These are phyloP conservation scores for Pichia sporocuriosa DNA, from an alignment of 805 yeast genomes.

Conservation along the genomic window DNA sequence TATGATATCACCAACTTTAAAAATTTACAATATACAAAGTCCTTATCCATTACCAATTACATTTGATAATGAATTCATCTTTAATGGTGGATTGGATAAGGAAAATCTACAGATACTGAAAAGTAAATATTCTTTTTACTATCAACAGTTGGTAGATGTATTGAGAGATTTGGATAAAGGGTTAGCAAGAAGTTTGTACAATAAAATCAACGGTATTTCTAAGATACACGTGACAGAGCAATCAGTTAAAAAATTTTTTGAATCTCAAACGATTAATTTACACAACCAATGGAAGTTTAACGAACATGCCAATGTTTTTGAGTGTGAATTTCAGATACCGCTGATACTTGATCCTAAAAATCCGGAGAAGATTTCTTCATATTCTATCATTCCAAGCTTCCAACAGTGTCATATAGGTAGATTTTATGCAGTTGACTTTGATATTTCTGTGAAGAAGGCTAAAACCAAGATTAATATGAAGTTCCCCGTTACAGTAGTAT, in stretches of 20 bases:
- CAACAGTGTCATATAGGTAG: constrained; percentile 16
- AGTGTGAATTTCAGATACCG: constrained; percentile 9
- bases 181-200: constrained; percentile 10
- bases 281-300: constrained; percentile 12
- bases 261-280: constrained; percentile 6
- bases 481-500: constrained; percentile 13
- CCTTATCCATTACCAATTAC: constrained; percentile 18
- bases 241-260: constrained; percentile 12
- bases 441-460: constrained; percentile 10
- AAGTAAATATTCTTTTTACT: constrained; percentile 11
- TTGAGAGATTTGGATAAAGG: constrained; percentile 13
- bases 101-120: constrained; percentile 4
- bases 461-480: constrained; percentile 5
- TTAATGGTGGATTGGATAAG: constrained; percentile 6
- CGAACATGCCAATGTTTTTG: neutral
- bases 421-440: constrained; percentile 12
- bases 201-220: constrained; percentile 10
- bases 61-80: constrained; percentile 14
- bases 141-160: constrained; percentile 7
- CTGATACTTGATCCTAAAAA: constrained; percentile 5
- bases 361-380: constrained; percentile 2
- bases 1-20: constrained; percentile 13
- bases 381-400: constrained; percentile 14
- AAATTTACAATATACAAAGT: constrained; percentile 16
- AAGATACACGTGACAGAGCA: neutral